Conservation (phyloP, 2,329 filamentous ascomycete genomes). For the Xylariaceae sp. region DNA sequence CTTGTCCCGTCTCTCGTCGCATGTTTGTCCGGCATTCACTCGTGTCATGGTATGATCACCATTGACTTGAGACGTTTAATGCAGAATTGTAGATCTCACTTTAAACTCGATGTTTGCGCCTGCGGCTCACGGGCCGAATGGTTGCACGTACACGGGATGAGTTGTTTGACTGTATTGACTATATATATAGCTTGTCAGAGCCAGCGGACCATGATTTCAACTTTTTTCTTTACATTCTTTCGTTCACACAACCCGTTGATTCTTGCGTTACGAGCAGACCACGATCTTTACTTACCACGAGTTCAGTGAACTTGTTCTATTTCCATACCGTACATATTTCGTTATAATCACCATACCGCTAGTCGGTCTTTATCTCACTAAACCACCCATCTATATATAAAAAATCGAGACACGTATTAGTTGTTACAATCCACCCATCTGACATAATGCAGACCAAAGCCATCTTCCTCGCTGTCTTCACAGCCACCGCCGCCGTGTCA, state of each 20-base stretch:
- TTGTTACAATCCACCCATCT: too few species aligned
- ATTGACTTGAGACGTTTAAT: conserved; percentile 17
- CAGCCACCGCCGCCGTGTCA: conserved; percentile 26
- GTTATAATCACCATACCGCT: not conserved
- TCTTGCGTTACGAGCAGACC: conserved; percentile 33
- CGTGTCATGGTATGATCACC: conserved; percentile 14
- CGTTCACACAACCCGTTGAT: not conserved
- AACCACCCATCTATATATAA: not conserved
- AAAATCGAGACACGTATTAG: too few species aligned
- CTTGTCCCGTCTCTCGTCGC: conserved; percentile 13
- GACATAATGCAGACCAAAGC: conserved; percentile 34
- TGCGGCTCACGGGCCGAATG: conserved; percentile 9
- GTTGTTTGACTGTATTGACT: not conserved
- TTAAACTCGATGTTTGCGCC: not conserved
- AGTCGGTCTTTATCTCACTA: conserved; percentile 7
- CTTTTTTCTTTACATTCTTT: not conserved
- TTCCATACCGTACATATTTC: conserved; percentile 27
- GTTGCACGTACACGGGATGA: not conserved
- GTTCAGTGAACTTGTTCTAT: conserved; percentile 33
- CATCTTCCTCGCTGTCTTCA: conserved; percentile 30
- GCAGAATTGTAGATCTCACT: conserved; percentile 1
- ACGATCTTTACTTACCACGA: conserved; percentile 15
- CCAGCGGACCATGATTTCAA: too few species aligned
- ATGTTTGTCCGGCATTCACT: not conserved
- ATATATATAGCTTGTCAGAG: not conserved